Conservation (phyloP, 176 grass and related monocot species). For the Bonia amplexicaulis region DNA sequence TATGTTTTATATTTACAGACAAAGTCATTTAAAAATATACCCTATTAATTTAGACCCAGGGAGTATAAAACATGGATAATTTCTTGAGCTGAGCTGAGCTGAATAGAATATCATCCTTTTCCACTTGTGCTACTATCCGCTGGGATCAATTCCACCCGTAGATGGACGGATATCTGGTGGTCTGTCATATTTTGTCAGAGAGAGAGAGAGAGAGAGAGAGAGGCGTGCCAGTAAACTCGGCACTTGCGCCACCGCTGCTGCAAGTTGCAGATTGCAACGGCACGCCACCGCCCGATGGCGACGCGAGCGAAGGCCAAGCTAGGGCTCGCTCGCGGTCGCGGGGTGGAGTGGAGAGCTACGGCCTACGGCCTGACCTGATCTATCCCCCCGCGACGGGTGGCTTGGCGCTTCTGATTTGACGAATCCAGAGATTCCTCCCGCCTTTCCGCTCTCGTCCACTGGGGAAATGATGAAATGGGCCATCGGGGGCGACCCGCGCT, state of each 20-base stretch:
- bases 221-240: background rate
- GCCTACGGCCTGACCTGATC: too few species aligned
- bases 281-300: background rate
- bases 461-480: too few species aligned
- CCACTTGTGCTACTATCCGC: background rate
- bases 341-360: background rate
- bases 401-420: background rate
- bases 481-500: background rate
- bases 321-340: background rate
- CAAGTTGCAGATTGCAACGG: background rate
- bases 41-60: too few species aligned
- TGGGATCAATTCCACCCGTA: too few species aligned
- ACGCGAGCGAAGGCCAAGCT: background rate
- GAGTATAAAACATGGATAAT: too few species aligned
- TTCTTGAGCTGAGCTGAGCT: too few species aligned
- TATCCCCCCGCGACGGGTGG: background rate
- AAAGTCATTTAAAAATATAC: too few species aligned
- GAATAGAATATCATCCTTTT: too few species aligned
- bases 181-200: background rate
- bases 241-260: background rate
- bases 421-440: background rate
- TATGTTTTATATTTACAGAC: too few species aligned
- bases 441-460: background rate
- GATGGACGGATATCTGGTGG: background rate
- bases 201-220: background rate